A percentile compares a stretch with the other conserved stretches of the same genome.
phyloP scores from a whole-genome alignment of 164 flowering plant genomes.

The Brasenia schreberi region DNA sequence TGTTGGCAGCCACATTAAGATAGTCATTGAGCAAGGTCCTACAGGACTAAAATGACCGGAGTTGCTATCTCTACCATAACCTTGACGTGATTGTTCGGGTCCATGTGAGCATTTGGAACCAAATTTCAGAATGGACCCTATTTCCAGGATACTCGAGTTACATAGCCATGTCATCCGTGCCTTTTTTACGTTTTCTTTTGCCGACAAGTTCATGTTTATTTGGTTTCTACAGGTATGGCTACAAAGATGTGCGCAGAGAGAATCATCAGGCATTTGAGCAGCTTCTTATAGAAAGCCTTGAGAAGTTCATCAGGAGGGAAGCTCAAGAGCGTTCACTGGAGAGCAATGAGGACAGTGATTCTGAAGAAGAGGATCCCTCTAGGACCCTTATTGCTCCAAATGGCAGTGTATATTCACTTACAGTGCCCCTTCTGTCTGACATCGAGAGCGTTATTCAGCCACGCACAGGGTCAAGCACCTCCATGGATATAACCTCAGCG shows the following conservation, averaged over 20 bases:
- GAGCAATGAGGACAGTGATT: conserved; percentile 76
- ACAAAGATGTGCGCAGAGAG: conserved; percentile 94
- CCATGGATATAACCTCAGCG: background rate
- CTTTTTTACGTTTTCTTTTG: background rate
- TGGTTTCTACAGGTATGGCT: conserved; percentile 50
- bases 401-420: conserved; percentile 82
- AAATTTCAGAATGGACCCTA: too few species aligned
- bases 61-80: too few species aligned
- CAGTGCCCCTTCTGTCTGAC: conserved; percentile 67
- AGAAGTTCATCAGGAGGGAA: conserved; percentile 90
- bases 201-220: background rate
- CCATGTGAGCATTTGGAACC: too few species aligned
- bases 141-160: too few species aligned
- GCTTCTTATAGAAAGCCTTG: conserved; percentile 89
- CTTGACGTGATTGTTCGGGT: too few species aligned
- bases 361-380: conserved; percentile 18
- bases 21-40: too few species aligned
- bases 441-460: conserved; percentile 5
- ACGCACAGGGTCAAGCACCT: background rate
- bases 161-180: too few species aligned
- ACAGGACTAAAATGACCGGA: too few species aligned
- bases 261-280: conserved; percentile 94
- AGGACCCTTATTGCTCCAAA: conserved; percentile 65
- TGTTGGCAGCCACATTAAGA: too few species aligned
- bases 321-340: conserved; percentile 87